Evolutionary conservation across 805 yeast genomes (phyloP), one percentile per base, ranked within the genome.

Genomic region (Ogataea pignaliae): DNA sequence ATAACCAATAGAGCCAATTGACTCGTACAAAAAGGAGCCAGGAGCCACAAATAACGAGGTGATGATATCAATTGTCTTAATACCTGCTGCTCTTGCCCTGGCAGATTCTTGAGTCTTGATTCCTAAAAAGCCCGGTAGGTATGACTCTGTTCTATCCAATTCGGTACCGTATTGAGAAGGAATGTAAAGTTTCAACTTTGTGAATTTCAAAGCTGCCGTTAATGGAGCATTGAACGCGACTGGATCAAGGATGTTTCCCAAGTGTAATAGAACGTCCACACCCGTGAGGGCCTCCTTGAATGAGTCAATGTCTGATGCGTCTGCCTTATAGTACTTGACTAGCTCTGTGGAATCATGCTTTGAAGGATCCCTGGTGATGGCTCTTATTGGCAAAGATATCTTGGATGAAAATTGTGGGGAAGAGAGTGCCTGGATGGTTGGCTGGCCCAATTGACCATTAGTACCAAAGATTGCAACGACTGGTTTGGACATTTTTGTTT

Each of bases 111-210:
- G 53, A 1, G 56, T 37, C 56, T 76, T 76, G 26, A 42, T 26
- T 1, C 28, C 39, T 16, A 51, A 45, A 30, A 51, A 45, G n/a
- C 37, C 43, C 6, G 44, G 39, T 17, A 51, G 37, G 12, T 3
- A 12, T 14, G 14, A 11, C 3, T 52, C 52, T 16, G 58, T 57
- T 9, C 55, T 63, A 2, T 50, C 56, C 14, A 70, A 40, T 42
- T 78, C 79, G 17, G 67, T 53, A 34, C 87, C 88, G 52, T 75
- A 81, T 53, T 79, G 85, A 2, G 83, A 73, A 29, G 85, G 83
- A 50, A 79, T 72, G 63, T 70, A 80, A 30, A 78, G 55, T 55
- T 73, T 72, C 40, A 79, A 77, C 16, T 48, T 46, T 26, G 46
- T 39, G 40, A 66, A 68, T 29, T 55, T 60, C 10, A 58, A 56